A percentile compares a stretch with the other conserved stretches of the same genome.
Conservation (phyloP, 352 stramenopile genomes). For the Globisporangium carolinianum region DNA sequence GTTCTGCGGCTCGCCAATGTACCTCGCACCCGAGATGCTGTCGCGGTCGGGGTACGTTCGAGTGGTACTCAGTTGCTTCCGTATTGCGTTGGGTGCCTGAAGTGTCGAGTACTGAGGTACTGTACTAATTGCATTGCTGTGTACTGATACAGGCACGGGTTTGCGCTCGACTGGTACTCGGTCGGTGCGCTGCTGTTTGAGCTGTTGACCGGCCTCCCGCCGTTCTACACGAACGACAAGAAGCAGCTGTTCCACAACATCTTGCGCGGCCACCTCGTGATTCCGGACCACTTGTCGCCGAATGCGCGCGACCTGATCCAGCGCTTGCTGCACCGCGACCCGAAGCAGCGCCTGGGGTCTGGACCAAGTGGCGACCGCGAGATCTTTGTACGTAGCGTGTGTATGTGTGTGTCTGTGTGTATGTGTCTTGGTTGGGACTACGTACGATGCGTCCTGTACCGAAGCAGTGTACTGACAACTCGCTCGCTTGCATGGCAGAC, state of each 20-base stretch:
- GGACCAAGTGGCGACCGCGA: constrained; percentile 68
- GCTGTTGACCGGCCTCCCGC: constrained; percentile 74
- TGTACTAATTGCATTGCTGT: neutral
- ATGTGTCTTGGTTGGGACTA: neutral
- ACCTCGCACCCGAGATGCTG: constrained; percentile 80
- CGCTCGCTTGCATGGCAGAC: constrained; percentile 17
- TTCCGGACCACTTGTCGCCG: constrained; percentile 69
- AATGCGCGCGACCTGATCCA: constrained; percentile 77
- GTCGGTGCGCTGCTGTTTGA: constrained; percentile 77
- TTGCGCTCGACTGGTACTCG: constrained; percentile 83
- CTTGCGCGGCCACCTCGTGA: constrained; percentile 69
- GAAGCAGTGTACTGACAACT: too few relatives aligned
- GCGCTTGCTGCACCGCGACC: constrained; percentile 70
- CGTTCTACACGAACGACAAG: constrained; percentile 87
- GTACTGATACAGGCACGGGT: constrained; percentile 36
- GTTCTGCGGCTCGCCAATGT: constrained; percentile 85
- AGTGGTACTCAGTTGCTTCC: neutral
- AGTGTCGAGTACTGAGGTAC: too few relatives aligned
- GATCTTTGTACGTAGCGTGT: constrained; percentile 55
- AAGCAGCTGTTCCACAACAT: constrained; percentile 90
- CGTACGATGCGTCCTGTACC: neutral
- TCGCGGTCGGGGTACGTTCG: constrained; percentile 48
- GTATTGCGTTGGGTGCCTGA: too few relatives aligned
- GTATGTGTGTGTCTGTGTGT: neutral
- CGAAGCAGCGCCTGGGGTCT: constrained; percentile 73